Evolutionary conservation across 2,329 filamentous ascomycete species (phyloP), one percentile per base, ranked within the genome.

Genomic region (Botryotinia convoluta): DNA sequence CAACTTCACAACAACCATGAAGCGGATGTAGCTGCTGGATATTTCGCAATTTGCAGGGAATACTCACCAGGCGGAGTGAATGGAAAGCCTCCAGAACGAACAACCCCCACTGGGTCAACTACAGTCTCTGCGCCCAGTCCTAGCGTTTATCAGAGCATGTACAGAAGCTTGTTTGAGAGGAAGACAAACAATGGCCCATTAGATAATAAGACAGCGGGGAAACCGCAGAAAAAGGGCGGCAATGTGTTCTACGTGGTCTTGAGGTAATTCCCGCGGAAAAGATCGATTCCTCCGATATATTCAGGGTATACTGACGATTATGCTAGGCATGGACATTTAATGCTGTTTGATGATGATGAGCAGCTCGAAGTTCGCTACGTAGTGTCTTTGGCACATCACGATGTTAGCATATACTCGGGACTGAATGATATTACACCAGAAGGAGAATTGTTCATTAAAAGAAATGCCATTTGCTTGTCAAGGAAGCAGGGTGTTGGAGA

Each of bases 141-240:
- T 73, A 98, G 95, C 81, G 95, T 99, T 54, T 98, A 98, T 83
- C 96, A 98, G 87, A 92, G 92, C 82, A 98, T 99, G 94, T 99
- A 99, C 83, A 87, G 94, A 81, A 97, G 93, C 82, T 92, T 99
- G 75, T 98, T 99, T 81, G 94, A 97, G 78, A 89, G 95, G 79
- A 95, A 92, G 79, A 78, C 89, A 85, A 77, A 69, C 32, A 77
- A 78, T 48, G 79, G 77, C 62, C 80, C 79, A 76, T 75, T 81
- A 57, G 80, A 81, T 64, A 81, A 78, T 62, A 81, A 80, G 74
- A 77, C 78, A 44, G 76, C 57, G 70, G 79, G 77, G n/a, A 79
- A 77, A 60, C 75, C 79, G 60, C 79, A 82, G 72, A 90, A 86
- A 81, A 88, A 86, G 77, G 92, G 92, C 4, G 91, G 93, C 71